Conservation (phyloP, 176 grass and related monocot genomes). For the Puya raimondii region DNA sequence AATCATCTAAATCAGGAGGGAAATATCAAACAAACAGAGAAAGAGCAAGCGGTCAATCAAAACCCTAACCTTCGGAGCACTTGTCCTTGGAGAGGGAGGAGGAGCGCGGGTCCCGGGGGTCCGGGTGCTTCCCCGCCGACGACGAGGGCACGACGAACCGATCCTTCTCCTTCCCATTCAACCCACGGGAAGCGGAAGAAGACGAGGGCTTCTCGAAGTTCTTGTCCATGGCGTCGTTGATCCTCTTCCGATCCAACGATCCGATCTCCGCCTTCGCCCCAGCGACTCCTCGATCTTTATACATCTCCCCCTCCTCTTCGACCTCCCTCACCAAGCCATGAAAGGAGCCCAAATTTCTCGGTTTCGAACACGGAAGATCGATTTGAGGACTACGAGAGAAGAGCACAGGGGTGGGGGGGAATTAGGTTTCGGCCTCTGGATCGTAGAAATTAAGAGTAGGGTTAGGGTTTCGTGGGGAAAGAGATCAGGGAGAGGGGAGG, state of each 20-base stretch:
- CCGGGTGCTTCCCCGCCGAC: slow-evolving; percentile 38
- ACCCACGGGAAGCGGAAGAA: slow-evolving; percentile 34
- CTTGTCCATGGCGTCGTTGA: slow-evolving; percentile 48
- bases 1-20: neutral
- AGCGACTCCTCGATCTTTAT: slow-evolving; percentile 27
- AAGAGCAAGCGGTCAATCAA: slow-evolving; percentile 11
- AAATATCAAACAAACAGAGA: neutral
- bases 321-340: slow-evolving; percentile 3
- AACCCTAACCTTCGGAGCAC: slow-evolving; percentile 34
- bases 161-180: slow-evolving; percentile 36
- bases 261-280: slow-evolving; percentile 16
- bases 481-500: neutral
- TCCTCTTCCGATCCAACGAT: slow-evolving; percentile 38
- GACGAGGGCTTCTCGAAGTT: slow-evolving; percentile 32
- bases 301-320: slow-evolving; percentile 29
- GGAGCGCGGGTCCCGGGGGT: slow-evolving; percentile 30
- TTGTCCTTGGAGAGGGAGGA: slow-evolving; percentile 36
- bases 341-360: no score
- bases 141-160: slow-evolving; percentile 20
- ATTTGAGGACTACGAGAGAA: no score
- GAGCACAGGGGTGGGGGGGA: neutral
- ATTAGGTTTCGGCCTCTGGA: neutral
- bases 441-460: neutral
- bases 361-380: no score
- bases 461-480: neutral